Percentiles rank a stretch among this genome's conserved stretches.
Evolutionary conservation across 1,284 basidiomycete genomes (phyloP).

Genomic region (Xerocomus minutiporus): DNA sequence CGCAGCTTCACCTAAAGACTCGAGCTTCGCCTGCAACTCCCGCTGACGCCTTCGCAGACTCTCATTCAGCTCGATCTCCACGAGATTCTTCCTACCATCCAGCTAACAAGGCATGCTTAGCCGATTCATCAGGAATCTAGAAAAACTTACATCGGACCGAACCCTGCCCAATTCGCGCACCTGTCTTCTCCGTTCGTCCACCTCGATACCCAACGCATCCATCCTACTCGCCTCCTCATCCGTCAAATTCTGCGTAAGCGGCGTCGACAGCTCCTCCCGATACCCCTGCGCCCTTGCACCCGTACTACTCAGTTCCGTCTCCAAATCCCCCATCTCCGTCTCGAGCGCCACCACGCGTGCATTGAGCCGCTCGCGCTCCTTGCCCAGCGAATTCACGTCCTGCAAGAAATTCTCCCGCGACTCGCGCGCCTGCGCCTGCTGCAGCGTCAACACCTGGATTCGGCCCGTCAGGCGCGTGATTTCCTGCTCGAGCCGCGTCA

Average conservation of each 20-base stretch:
- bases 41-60: slow-evolving; percentile 75
- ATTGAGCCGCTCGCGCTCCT: slow-evolving; percentile 69
- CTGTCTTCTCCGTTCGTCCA: slow-evolving; percentile 69
- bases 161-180: slow-evolving; percentile 66
- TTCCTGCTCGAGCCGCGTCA: slow-evolving; percentile 79
- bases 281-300: slow-evolving; percentile 62
- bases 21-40: slow-evolving; percentile 75
- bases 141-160: slow-evolving; percentile 63
- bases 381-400: slow-evolving; percentile 58
- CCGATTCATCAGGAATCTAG: background rate
- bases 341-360: slow-evolving; percentile 67
- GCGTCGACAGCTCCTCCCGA: slow-evolving; percentile 69
- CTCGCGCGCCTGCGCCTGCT: slow-evolving; percentile 69
- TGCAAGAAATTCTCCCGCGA: slow-evolving; percentile 64
- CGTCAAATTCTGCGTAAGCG: slow-evolving; percentile 72
- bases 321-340: slow-evolving; percentile 63
- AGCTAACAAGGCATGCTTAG: slow-evolving; percentile 45
- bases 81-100: slow-evolving; percentile 69
- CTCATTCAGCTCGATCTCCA: slow-evolving; percentile 94
- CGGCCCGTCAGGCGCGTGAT: slow-evolving; percentile 75
- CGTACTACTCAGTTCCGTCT: slow-evolving; percentile 62
- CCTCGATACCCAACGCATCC: slow-evolving; percentile 68
- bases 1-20: slow-evolving; percentile 63
- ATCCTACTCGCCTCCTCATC: slow-evolving; percentile 70
- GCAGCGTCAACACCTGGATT: slow-evolving; percentile 67